These are phyloP conservation scores for Vickermania ingenoplastis DNA, from an alignment of 208 protist species.

Conservation along the genomic window DNA sequence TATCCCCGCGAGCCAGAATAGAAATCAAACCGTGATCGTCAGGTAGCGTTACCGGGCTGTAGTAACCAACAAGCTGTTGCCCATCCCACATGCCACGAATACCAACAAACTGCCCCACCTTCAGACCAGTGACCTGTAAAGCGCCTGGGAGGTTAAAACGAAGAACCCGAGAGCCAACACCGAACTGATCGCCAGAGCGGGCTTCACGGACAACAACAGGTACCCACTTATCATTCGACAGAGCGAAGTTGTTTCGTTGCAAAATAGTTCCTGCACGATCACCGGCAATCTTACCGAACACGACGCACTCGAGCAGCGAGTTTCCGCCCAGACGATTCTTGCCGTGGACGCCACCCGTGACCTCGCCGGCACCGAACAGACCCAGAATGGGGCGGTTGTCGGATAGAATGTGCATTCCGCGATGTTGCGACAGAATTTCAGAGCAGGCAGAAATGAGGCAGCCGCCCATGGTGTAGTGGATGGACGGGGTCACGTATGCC, in stretches of 20 bases:
- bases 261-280: constrained; percentile 51
- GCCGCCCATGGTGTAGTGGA: constrained; percentile 97
- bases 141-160: constrained; percentile 57
- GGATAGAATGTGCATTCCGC: constrained; percentile 20
- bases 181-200: constrained; percentile 34
- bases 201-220: constrained; percentile 45
- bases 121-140: constrained; percentile 40
- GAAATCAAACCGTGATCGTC: constrained; percentile 46
- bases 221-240: constrained; percentile 30
- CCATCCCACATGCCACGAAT: constrained; percentile 47
- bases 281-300: constrained; percentile 88
- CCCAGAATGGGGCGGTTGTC: constrained; percentile 53
- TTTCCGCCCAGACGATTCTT: constrained; percentile 92
- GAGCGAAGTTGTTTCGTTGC: constrained; percentile 22
- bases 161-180: constrained; percentile 39
- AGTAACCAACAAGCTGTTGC: constrained; percentile 36
- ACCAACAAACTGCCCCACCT: constrained; percentile 54
- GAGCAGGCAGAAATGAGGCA: constrained; percentile 73
- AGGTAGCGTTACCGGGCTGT: constrained; percentile 59
- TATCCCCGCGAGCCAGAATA: constrained; percentile 39
- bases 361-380: constrained; percentile 91
- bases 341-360: constrained; percentile 94
- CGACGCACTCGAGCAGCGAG: constrained; percentile 92
- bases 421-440: constrained; percentile 53
- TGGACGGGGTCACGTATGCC: constrained; percentile 85